phyloP scores from a whole-genome alignment of 345 rosid genomes.

The Populus pruinosa region DNA sequence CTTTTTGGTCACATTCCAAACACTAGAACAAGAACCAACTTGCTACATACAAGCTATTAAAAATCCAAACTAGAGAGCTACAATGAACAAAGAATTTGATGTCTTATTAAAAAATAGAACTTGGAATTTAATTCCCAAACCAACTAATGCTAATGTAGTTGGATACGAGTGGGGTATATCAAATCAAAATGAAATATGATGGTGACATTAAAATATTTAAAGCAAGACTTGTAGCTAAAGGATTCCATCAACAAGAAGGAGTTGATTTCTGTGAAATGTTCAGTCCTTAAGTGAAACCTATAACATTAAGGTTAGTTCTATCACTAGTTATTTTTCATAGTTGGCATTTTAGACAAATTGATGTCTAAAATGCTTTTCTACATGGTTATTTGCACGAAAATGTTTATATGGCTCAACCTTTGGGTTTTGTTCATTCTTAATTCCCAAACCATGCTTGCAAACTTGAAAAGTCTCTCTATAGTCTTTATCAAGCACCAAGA shows the following conservation, averaged over 20 bases:
- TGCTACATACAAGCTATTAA: too few species aligned
- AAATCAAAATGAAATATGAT: not conserved
- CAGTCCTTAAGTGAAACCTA: not conserved
- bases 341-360: not conserved
- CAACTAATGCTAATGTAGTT: not conserved
- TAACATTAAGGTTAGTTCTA: not conserved
- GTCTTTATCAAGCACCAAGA: not conserved
- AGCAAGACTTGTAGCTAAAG: not conserved
- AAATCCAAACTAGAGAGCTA: accelerated
- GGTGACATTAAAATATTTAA: not conserved
- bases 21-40: too few species aligned
- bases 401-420: not conserved
- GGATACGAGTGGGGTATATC: not conserved
- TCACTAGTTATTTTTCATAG: not conserved
- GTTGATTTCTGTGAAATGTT: not conserved
- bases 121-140: not conserved
- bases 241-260: not conserved
- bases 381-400: not conserved
- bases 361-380: not conserved
- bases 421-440: not conserved
- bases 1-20: accelerated
- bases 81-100: too few species aligned
- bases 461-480: not conserved
- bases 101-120: accelerated
- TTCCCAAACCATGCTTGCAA: not conserved